Base-by-base conservation (phyloP, 345 rosid species). In the Mangifera indica region DNA sequence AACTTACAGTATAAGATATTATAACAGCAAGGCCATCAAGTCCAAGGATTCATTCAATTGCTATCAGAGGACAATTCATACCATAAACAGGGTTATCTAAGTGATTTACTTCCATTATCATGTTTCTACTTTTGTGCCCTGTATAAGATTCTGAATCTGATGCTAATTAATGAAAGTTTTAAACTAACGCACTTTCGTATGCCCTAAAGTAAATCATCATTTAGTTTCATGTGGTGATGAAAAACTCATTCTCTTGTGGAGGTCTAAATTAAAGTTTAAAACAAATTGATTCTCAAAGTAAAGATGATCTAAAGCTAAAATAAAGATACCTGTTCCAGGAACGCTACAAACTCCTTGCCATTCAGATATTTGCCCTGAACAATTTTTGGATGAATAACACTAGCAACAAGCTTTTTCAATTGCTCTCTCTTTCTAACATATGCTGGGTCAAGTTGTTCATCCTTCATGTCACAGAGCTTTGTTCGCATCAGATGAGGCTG, bases 401-500 rank as follows among this genome's bases (percentile, higher is more conserved):
- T 89, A 59, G 88, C 77, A 72, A 96, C 97, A 51, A 96, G 80
- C 69, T 84, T 79, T 83, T 96, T 96, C 87, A 96, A 74, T 49
- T 89, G 84, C 32, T 93, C 94, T 79, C 92, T 88, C 82, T 75
- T 96, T 79, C 79, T 71, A 58, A 96, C 97, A 81, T 96, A 96
- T 46, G 72, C n/a, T 11, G 91, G 84, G 45, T 96, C 99, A 60
- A 96, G 93, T 48, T 96, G 94, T 72, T 77, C 88, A 81, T 96
- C 99, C 81, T 90, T 91, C 84, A 96, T 63, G 81, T 96, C 99
- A 74, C 99, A 96, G 57, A 96, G 97, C 87, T 89, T 96, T 40
- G 99, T 96, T 55, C 99, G 87, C 86, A 84, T 84, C 79, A 92
- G 89, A 82, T 92, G 98, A 64, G 98, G 98, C 98, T 92, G 86